Base-by-base conservation (phyloP, 306 rosid species). In the Quercus glauca region DNA sequence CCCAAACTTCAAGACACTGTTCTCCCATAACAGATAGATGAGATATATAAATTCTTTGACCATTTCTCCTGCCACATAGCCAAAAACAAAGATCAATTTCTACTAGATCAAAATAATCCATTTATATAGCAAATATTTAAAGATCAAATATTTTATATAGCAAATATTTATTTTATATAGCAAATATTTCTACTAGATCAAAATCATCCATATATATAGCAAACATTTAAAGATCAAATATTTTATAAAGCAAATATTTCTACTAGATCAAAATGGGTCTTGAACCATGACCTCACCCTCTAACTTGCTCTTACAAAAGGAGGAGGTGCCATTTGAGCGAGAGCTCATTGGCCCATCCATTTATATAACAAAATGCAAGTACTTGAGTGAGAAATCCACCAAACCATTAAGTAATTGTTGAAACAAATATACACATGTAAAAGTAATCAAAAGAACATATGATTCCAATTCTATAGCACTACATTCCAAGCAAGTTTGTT, bases 21-120 rank as follows among this genome's bases (percentile, higher is more conserved):
- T 81, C 88, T 85, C 31, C 88, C 88, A 19, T 55, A 79, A 78
- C 85, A 74, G 71, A 85, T 70, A 7, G 88, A 82, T 31, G 88
- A 83, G 75, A 85, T 85, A 59, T 85, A 85, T 10, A 81, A 76
- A 71, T 81, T 81, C 83, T 85, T 85, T 52, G 76, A 61, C 88
- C 88, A 85, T 71, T 85, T 85, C 41, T 85, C 88, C 88, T 85
- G 88, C 69, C 58, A 81, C 3, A 20, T 33, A 5, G 45, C 52
- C 55, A 69, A 55, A 74, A 35, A 49, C 72, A 63, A 28, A 28
- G 69, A 63, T 63, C 11, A 63, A 31, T 63, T 63, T 28, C 41
- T 63, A 63, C 35, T 10, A 21, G 26, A 49, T 49, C 14, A 49
- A 49, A 12, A 9, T 7, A 5, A 60, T 60, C 31, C 69, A 63